Percentiles rank a stretch among this genome's conserved stretches.
phyloP scores from a whole-genome alignment of 768 basidiomycete species.

The Cystobasidium onofrii region DNA sequence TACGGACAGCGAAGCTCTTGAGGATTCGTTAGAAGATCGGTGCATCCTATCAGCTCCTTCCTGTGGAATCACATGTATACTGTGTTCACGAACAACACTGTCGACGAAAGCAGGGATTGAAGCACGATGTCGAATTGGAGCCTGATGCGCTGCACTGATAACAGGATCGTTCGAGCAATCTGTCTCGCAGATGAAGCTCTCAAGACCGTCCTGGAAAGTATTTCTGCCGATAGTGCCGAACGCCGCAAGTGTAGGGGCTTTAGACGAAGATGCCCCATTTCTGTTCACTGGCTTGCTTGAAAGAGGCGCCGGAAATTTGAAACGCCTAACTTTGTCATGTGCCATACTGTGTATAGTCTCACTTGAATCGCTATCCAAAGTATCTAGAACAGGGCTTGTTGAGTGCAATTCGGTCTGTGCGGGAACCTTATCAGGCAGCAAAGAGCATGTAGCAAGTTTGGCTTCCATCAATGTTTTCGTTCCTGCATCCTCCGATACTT shows the following conservation, averaged over 20 bases:
- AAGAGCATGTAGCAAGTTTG: neutral
- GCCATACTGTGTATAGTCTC: neutral
- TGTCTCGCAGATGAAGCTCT: neutral
- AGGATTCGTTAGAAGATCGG: too few species aligned
- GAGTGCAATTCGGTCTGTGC: too few species aligned
- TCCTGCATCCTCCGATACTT: neutral
- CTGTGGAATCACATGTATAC: too few species aligned
- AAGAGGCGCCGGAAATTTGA: neutral
- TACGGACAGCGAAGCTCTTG: too few species aligned
- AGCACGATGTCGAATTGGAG: neutral
- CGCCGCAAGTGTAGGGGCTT: neutral
- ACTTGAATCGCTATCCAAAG: too few species aligned
- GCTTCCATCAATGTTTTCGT: neutral
- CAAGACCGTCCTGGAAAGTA: neutral
- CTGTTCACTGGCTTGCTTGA: neutral
- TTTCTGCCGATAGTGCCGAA: slow-evolving; percentile 17
- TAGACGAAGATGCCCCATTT: neutral
- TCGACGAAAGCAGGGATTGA: neutral
- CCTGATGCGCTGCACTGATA: neutral
- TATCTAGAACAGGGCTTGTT: too few species aligned
- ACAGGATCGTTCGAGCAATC: neutral
- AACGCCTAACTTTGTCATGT: neutral
- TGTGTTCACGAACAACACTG: too few species aligned
- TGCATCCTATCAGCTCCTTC: too few species aligned
- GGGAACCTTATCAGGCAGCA: too few species aligned